Evolutionary conservation across 1,284 basidiomycete species (phyloP).

Genomic region (Tylopilus sp.): DNA sequence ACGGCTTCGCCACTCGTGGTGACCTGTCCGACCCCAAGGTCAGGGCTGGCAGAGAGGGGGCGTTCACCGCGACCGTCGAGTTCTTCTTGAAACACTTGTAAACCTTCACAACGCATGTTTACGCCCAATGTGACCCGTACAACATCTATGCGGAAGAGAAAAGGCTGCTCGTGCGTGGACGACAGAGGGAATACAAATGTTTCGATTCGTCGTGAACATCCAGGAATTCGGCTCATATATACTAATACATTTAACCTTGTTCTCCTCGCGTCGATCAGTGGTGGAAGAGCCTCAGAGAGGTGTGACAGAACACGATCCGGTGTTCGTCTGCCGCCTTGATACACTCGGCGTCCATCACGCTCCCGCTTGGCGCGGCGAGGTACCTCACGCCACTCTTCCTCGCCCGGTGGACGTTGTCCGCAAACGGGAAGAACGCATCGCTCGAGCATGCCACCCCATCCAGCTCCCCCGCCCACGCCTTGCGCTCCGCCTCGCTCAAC

Average conservation of each 20-base stretch:
- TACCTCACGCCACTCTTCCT: conserved; percentile 89
- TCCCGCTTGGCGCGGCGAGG: conserved; percentile 92
- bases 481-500: conserved; percentile 71
- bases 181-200: no score
- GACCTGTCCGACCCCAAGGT: conserved; percentile 38
- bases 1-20: conserved; percentile 53
- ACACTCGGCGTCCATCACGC: conserved; percentile 96
- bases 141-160: no score
- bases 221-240: background rate
- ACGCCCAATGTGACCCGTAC: no score
- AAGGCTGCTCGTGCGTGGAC: no score
- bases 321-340: conserved; percentile 93
- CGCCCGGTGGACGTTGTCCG: conserved; percentile 95
- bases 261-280: conserved; percentile 45
- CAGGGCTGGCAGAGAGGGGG: conserved; percentile 61
- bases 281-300: conserved; percentile 77
- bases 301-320: conserved; percentile 85
- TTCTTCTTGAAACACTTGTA: conserved; percentile 44
- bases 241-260: conserved; percentile 6
- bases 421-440: conserved; percentile 99
- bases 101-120: no score
- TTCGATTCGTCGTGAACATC: background rate
- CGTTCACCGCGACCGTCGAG: conserved; percentile 53
- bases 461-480: conserved; percentile 67
- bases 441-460: conserved; percentile 89